Percentiles rank a stretch among this genome's conserved stretches.
Evolutionary conservation across 495 filamentous ascomycete species (phyloP).

Genomic region (Terfezia boudieri): DNA sequence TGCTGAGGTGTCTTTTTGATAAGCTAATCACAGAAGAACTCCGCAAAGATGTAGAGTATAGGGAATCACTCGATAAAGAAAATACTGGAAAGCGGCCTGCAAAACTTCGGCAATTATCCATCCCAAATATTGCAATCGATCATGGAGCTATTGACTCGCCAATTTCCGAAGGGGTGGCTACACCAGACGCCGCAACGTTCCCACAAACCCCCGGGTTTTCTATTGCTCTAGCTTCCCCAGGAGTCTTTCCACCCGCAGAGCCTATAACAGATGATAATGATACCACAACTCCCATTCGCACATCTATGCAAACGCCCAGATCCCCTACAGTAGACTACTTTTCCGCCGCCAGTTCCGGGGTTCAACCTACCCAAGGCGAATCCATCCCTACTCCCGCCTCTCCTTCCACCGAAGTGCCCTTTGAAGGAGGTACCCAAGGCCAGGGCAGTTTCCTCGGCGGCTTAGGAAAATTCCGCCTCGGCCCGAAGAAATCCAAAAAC

Average conservation of each 20-base stretch:
- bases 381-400: not conserved
- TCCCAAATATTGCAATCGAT: conserved; percentile 24
- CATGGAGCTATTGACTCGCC: conserved; percentile 45
- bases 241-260: conserved; percentile 16
- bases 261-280: not conserved
- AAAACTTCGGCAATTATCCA: too few relatives aligned
- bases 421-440: not conserved
- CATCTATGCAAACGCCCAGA: not conserved
- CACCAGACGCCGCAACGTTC: conserved; percentile 36
- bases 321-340: not conserved
- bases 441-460: not conserved
- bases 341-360: not conserved
- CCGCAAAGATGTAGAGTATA: conserved; percentile 49
- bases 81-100: conserved; percentile 29
- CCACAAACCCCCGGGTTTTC: conserved; percentile 49
- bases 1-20: conserved; percentile 78
- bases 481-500: not conserved
- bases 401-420: not conserved
- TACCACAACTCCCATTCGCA: not conserved
- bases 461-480: not conserved
- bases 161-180: conserved; percentile 39
- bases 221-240: conserved; percentile 62
- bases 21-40: conserved; percentile 79
- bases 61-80: conserved; percentile 39
- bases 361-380: not conserved